A percentile compares a stretch with the other conserved stretches of the same genome.
phyloP scores from a whole-genome alignment of 169 alveolate genomes.

The Cryptosporidium parvum region DNA sequence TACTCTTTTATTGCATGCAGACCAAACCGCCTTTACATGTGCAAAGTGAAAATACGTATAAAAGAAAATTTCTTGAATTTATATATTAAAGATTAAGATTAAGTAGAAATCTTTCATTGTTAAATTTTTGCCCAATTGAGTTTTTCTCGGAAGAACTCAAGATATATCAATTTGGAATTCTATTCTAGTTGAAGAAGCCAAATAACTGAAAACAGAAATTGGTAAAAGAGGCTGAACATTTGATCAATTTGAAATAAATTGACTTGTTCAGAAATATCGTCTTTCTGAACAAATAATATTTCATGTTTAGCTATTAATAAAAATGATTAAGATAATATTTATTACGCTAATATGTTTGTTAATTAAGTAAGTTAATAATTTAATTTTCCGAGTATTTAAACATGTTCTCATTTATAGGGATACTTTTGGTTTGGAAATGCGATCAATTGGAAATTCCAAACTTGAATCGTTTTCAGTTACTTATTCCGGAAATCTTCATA shows the following conservation, averaged over 20 bases:
- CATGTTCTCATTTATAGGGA: neutral
- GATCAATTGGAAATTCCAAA: constrained; percentile 16
- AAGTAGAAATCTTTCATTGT: neutral
- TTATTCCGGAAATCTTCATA: constrained; percentile 36
- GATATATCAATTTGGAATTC: neutral
- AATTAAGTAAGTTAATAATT: constrained; percentile 7
- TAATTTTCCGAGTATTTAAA: neutral
- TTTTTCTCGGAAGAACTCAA: neutral
- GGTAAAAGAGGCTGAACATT: neutral
- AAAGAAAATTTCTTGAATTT: neutral
- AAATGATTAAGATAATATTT: neutral
- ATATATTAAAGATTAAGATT: neutral
- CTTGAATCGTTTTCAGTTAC: constrained; percentile 29
- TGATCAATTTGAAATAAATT: constrained; percentile 4
- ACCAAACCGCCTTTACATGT: constrained; percentile 10
- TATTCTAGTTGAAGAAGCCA: neutral
- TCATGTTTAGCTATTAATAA: neutral
- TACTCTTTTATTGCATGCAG: constrained; percentile 15
- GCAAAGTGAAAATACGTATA: constrained; percentile 20
- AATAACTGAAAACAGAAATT: neutral
- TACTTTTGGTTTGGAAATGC: neutral
- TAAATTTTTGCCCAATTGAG: neutral
- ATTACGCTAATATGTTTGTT: neutral
- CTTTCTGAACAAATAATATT: neutral
- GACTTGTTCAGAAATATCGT: neutral